phyloP scores from a whole-genome alignment of 2,329 filamentous ascomycete species.

The Diaporthe sp. region DNA sequence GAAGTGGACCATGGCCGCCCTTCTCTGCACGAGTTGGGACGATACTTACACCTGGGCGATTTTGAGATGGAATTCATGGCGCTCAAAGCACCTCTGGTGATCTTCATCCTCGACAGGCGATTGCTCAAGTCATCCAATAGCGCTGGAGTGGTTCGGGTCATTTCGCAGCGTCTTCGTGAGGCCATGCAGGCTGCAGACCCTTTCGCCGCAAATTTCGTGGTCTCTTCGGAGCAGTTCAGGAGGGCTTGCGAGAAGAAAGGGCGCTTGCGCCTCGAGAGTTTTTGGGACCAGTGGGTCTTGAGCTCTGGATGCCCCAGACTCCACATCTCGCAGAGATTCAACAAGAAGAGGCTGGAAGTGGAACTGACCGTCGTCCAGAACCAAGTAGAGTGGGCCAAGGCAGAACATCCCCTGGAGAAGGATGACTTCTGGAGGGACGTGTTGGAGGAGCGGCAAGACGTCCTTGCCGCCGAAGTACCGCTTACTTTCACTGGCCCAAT shows the following conservation, averaged over 20 bases:
- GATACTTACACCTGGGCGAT: constrained; percentile 81
- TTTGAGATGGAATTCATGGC: constrained; percentile 93
- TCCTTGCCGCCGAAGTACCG: constrained; percentile 78
- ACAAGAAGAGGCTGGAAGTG: constrained; percentile 96
- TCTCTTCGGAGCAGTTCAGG: constrained; percentile 83
- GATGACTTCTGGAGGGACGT: constrained; percentile 86
- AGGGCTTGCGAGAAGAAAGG: constrained; percentile 89
- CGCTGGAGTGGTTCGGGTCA: constrained; percentile 85
- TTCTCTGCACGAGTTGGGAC: constrained; percentile 84
- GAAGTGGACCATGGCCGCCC: constrained; percentile 86
- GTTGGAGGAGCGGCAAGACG: constrained; percentile 80
- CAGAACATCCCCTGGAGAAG: constrained; percentile 71
- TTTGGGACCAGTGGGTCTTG: constrained; percentile 94
- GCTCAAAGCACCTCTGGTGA: constrained; percentile 89
- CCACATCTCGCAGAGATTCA: constrained; percentile 88
- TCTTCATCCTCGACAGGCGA: constrained; percentile 94
- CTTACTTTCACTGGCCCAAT: constrained; percentile 94
- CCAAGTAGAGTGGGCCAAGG: constrained; percentile 69
- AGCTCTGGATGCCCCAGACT: constrained; percentile 92
- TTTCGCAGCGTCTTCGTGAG: constrained; percentile 87
- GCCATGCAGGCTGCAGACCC: constrained; percentile 73
- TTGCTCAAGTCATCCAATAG: constrained; percentile 90
- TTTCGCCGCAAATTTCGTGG: constrained; percentile 54
- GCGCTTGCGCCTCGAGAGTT: constrained; percentile 86
- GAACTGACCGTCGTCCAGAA: constrained; percentile 90